Evolutionary conservation across 2,329 filamentous ascomycete species (phyloP), one percentile per base, ranked within the genome.

Genomic region (Xylaria sp.): DNA sequence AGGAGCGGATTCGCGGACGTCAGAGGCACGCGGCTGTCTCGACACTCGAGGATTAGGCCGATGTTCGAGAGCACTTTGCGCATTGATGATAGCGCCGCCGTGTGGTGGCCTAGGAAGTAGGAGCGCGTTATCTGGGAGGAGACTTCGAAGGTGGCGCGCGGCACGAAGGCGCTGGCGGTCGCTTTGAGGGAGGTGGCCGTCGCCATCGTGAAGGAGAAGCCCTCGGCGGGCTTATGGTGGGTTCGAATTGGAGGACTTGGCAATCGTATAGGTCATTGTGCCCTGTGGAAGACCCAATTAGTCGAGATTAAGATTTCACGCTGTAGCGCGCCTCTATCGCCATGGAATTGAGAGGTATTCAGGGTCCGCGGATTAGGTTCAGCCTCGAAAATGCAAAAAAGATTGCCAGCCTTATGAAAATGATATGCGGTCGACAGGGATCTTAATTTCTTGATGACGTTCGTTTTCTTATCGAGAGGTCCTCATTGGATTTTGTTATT

Each of bases 31-130:
- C 96, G 91, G 78, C 94, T 94, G 83, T 99, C 96, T 77, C 96
- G 92, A 80, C 94, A 97, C 83, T 99, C 96, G 77, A 99, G 88
- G 63, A 99, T 89, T 51, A 98, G 89, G 76, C 94, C 92, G 75
- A 97, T 92, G 71, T 89, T 90, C 33, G 90, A 89, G 58, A 99
- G 87, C 78, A 92, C 86, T 46, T 88, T 88, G 78, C 93, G 92
- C 91, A 98, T 97, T 78, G 92, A 91, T 57, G 87, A 84, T 38
- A 97, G 85, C 17, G 93, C 96, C 10, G 92, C 87, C 69, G 89
- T 88, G 84, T 99, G 96, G 82, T 99, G 96, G 70, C 96, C 96
- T 56, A 98, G 87, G 83, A 93, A 99, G 83, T 98, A 99, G 67
- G 95, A 96, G 72, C 93, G 90, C 46, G 92, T 91, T 69, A 98